Evolutionary conservation across 371 early-diverging fungal species (phyloP).

Genomic region (Mortierella sp.): DNA sequence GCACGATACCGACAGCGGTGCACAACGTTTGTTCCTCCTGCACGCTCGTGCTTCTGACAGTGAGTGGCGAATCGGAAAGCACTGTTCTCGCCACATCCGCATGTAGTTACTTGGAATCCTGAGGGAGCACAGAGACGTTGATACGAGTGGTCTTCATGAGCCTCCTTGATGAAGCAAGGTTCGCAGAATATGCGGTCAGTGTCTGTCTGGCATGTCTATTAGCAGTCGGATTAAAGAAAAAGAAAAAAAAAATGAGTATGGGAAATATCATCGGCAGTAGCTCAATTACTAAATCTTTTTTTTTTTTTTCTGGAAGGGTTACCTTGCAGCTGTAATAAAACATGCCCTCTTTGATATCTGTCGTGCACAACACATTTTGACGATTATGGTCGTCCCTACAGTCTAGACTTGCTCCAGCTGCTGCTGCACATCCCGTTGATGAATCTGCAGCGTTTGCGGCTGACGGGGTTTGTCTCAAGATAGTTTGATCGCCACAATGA

Average conservation of each 20-base stretch:
- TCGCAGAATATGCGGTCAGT: constrained; percentile 32
- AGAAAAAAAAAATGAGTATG: background rate
- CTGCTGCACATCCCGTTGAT: no score
- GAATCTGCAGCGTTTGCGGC: background rate
- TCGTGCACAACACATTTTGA: constrained; percentile 34
- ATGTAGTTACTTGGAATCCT: constrained; percentile 5
- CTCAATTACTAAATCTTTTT: background rate
- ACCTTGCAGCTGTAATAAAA: constrained; percentile 49
- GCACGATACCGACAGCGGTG: constrained; percentile 36
- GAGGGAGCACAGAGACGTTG: constrained; percentile 9
- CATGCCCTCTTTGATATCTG: constrained; percentile 45
- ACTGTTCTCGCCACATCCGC: constrained; percentile 52
- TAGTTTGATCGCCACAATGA: constrained; percentile 34
- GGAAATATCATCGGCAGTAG: no score
- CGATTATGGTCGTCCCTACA: constrained; percentile 50
- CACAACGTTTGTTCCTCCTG: constrained; percentile 43
- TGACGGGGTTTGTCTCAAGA: background rate
- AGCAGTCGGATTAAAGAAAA: background rate
- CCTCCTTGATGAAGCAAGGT: constrained; percentile 42
- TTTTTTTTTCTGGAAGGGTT: background rate
- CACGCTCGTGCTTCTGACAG: constrained; percentile 40
- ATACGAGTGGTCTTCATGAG: constrained; percentile 39
- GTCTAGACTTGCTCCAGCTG: background rate
- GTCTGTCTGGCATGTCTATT: constrained; percentile 48
- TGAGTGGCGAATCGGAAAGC: constrained; percentile 50